Evolutionary conservation across 495 filamentous ascomycete species (phyloP), one percentile per base, ranked within the genome.

Genomic region (Talaromyces nanjingensis): DNA sequence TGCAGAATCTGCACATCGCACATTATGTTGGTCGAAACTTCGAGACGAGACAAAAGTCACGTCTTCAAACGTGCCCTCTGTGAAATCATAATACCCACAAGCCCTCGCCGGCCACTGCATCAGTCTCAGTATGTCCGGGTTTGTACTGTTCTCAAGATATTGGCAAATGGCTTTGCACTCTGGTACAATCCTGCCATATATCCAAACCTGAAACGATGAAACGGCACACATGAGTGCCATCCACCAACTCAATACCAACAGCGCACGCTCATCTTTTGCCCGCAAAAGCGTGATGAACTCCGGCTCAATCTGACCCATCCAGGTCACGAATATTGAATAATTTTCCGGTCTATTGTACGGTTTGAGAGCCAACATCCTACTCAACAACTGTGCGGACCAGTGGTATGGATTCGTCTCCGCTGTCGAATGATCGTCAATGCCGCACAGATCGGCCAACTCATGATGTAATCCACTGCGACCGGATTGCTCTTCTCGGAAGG

Each of bases 11-110:
- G 45, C 18, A 49, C 6, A 3, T 7, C 45, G 16, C 8, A 20
- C 45, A 49, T 49, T 18, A 5, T 47, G 0, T n/a, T n/a, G 18
- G 18, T 18, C 18, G n/a, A 7, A 14, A 49, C 45, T 4, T 24
- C 22, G 22, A 24, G 22, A 24, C 22, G 22, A 49, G 45, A 22
- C 45, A 12, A 49, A 49, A 18, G 45, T 49, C 45, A 49, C 45
- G 18, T 49, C 45, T 2, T 18, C 45, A 20, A 49, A 18, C n/a
- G 45, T 20, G 18, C n/a, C 45, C 45, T 18, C n/a, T 7, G 16
- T 49, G 45, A 18, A 49, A 20, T 20, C n/a, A 49, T 49, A 84
- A 62, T 92, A 93, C 27, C 93, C 92, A 63, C 96, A 87, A 16
- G 86, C 80, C 73, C 89, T 84, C 1, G 93, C 92, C 63, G 96